These are phyloP conservation scores for Verticillium zaregamsianum DNA, from an alignment of 2,329 filamentous ascomycete species.

Conservation along the genomic window DNA sequence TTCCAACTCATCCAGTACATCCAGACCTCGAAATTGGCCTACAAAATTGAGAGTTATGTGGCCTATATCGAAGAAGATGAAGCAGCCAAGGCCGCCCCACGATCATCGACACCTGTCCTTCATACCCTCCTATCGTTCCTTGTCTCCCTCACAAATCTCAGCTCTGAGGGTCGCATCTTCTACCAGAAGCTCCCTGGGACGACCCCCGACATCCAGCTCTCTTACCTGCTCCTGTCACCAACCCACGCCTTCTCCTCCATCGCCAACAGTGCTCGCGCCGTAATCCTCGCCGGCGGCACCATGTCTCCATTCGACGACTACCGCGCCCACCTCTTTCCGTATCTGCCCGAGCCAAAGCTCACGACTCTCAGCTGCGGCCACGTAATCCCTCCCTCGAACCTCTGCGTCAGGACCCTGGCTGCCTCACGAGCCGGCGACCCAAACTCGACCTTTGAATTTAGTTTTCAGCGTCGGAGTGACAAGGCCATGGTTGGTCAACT, in stretches of 20 bases:
- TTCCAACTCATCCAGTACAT: slow-evolving; percentile 86
- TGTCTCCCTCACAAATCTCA: slow-evolving; percentile 79
- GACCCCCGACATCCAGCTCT: slow-evolving; percentile 55
- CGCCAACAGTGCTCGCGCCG: slow-evolving; percentile 76
- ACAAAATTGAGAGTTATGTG: slow-evolving; percentile 90
- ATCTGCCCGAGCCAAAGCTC: slow-evolving; percentile 58
- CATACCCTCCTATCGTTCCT: slow-evolving; percentile 62
- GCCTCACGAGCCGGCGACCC: slow-evolving; percentile 29
- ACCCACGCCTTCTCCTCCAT: slow-evolving; percentile 88
- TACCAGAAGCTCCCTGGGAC: slow-evolving; percentile 42
- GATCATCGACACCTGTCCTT: slow-evolving; percentile 47
- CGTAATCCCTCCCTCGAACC: slow-evolving; percentile 78
- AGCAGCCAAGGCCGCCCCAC: slow-evolving; percentile 17
- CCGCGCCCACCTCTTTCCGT: slow-evolving; percentile 77
- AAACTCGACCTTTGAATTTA: slow-evolving; percentile 72
- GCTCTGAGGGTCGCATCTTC: slow-evolving; percentile 64
- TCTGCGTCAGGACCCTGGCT: slow-evolving; percentile 72
- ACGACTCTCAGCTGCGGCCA: slow-evolving; percentile 89
- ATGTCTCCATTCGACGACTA: slow-evolving; percentile 98
- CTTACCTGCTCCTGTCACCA: slow-evolving; percentile 86
- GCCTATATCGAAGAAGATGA: slow-evolving; percentile 53
- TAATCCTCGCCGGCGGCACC: slow-evolving; percentile 89
- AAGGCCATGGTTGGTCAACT: slow-evolving; percentile 67
- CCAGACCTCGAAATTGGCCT: slow-evolving; percentile 85
- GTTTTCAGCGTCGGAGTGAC: slow-evolving; percentile 72